Percentiles rank a stretch among this genome's conserved stretches.
phyloP scores from a whole-genome alignment of 257 asterid genomes.

The Solanum paucissectum region DNA sequence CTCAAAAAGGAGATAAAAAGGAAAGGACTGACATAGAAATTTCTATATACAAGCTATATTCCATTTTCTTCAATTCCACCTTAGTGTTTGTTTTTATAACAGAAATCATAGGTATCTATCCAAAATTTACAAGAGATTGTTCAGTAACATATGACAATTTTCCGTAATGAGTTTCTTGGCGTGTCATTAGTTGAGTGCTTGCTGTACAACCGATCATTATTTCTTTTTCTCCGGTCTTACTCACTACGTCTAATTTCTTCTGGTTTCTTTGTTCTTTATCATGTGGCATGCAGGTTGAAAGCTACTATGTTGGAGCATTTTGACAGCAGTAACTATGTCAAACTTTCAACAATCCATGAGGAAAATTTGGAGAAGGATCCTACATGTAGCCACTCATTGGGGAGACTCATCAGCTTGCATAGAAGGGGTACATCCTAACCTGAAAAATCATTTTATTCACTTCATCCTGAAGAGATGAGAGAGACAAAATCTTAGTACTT shows the following conservation, averaged over 20 bases:
- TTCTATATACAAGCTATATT: background rate
- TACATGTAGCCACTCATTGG: conserved; percentile 56
- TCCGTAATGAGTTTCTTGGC: background rate
- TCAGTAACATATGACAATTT: background rate
- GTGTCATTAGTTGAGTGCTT: background rate
- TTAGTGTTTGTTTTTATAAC: background rate
- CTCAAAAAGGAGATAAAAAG: background rate
- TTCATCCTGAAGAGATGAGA: background rate
- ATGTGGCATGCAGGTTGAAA: conserved; percentile 60
- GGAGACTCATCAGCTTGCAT: conserved; percentile 54
- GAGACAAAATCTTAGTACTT: background rate
- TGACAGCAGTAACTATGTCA: conserved; percentile 34
- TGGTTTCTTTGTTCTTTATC: conserved; percentile 1
- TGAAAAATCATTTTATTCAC: background rate
- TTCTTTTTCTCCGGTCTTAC: background rate
- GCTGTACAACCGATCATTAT: background rate
- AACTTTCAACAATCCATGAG: conserved; percentile 44
- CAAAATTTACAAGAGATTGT: background rate
- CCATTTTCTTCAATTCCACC: background rate
- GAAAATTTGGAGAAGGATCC: conserved; percentile 74
- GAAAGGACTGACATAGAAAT: background rate
- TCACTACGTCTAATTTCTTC: background rate
- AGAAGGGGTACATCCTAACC: conserved; percentile 36
- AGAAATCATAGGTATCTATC: background rate
- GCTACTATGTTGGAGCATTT: conserved; percentile 67